Base-by-base conservation (phyloP, 345 rosid species). In the Bruguiera gymnorhiza region DNA sequence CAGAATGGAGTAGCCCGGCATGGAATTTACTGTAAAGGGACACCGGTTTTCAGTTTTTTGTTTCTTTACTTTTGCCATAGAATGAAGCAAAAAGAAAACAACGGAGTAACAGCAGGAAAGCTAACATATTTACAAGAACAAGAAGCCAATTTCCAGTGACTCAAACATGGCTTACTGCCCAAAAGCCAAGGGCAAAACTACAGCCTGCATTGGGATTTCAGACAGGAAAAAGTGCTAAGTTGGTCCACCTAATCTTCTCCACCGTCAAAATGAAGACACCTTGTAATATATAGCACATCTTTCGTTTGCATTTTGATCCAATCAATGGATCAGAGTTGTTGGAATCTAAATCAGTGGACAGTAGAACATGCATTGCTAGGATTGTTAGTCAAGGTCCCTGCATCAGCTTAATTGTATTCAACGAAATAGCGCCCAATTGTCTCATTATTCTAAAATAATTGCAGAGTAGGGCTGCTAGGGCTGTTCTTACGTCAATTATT, bases 211-310 rank as follows among this genome's bases (percentile, higher is more conserved):
- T 67, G 29, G 67, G 71, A 31, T 69, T 67, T 69, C 32, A 19
- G 18, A 43, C 48, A 21, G 3, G 34, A 34, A 37, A 71, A 39
- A 32, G 53, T 68, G 39, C 55, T 13, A 64, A 43, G 19, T 11
- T 48, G 69, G 73, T 48, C 73, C 60, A 27, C 52, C 54, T 62
- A 9, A 46, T 46, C 34, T 71, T 74, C 67, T 63, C 77, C 75
- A 77, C 71, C 70, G 77, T 66, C 77, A 62, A 68, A 63, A 67
- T 20, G 30, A 46, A 60, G 73, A 48, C 63, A 56, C 57, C 26
- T 51, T 73, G 15, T 70, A 21, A 15, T 56, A 43, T 39, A 32
- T 13, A 60, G 27, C 62, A 11, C 23, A 54, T 27, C 58, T 20
- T 51, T 64, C 13, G 18, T 27, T 56, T 5, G 60, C 60, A 55